Evolutionary conservation across 176 grass and related monocot genomes (phyloP).

Genomic region (Triticum timopheevii): DNA sequence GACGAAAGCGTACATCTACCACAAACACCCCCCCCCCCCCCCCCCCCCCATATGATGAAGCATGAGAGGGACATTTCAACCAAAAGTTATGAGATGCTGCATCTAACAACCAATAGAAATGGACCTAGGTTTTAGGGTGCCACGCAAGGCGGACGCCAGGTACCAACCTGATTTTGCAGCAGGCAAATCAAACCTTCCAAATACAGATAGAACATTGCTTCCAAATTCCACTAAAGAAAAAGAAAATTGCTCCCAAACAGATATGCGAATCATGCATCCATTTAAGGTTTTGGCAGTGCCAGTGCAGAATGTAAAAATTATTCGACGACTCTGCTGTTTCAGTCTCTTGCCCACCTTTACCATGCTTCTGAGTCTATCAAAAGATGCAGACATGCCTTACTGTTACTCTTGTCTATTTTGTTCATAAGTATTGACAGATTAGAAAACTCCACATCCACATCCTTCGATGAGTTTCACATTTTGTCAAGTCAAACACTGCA

Average conservation of each 20-base stretch:
- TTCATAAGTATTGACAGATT: not conserved
- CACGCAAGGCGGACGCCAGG: conserved; percentile 16
- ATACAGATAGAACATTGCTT: conserved; percentile 5
- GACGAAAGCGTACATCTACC: conserved; percentile 41
- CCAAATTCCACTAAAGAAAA: not conserved
- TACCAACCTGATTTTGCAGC: conserved; percentile 34
- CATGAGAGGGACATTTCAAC: conserved; percentile 46
- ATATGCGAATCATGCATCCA: conserved; percentile 11
- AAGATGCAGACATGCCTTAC: not conserved
- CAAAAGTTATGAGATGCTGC: conserved; percentile 38
- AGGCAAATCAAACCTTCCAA: conserved; percentile 2
- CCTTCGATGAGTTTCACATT: not conserved
- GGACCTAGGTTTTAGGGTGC: conserved; percentile 33
- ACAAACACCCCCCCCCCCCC: conserved; percentile 8
- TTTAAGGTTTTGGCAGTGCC: not conserved
- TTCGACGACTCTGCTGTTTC: not conserved
- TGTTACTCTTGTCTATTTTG: not conserved
- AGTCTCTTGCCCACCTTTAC: not conserved
- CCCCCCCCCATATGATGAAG: conserved; percentile 43
- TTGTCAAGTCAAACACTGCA: not conserved
- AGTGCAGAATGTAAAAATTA: not conserved
- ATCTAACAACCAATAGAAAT: conserved; percentile 56
- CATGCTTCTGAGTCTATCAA: not conserved
- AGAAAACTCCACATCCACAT: not conserved
- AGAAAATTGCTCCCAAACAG: conserved; percentile 19